Evolutionary conservation across 768 basidiomycete genomes (phyloP), one percentile per base, ranked within the genome.

Genomic region (Tylopilus rubrobrunneus): DNA sequence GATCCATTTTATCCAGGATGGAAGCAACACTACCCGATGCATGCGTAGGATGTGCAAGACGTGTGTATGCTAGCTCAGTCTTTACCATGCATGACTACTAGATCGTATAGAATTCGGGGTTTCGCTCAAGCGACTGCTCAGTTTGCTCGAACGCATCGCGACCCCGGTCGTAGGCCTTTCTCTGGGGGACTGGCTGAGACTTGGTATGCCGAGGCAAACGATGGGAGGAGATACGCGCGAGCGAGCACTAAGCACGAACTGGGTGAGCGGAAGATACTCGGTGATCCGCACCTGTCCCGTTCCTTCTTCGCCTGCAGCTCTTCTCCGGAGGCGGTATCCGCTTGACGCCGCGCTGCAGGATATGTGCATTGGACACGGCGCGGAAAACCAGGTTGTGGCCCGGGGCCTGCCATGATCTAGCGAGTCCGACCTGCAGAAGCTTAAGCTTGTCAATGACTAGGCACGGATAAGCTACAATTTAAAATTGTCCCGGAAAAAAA

Each of bases 31-130:
- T 63, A 69, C 28, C 56, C 50, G 1, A 57, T 49, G 48, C 56
- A 61, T 28, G 51, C 46, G 25, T 46, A 64, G 48, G 52, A 51
- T 25, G 48, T 25, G 50, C 25, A 31, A 44, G 27, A 34, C 40
- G 14, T 34, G 14, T 43, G 31, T 41, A 44, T 34, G 40, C 37
- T n/a, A n/a, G 27, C 31, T 59, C 56, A 64, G 11, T 25, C 25
- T 25, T 25, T 5, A 25, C 25, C 25, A 25, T 25, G 25, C 25
- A 25, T 25, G 2, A 25, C 3, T 96, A n/a, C 97, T 97, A 98
- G 36, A 90, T 75, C 2, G 96, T 95, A 70, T 97, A 97, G 66
- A 92, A 93, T 71, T 99, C 97, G 3, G 96, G 94, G 65, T 98
- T 98, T 37, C 87, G 62, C 48, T 84, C 83, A 8, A 99, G 82